Percentiles rank a stretch among this genome's conserved stretches.
These are phyloP conservation scores for Penicillium digitatum DNA, from an alignment of 2,329 filamentous ascomycete species.

Conservation along the genomic window DNA sequence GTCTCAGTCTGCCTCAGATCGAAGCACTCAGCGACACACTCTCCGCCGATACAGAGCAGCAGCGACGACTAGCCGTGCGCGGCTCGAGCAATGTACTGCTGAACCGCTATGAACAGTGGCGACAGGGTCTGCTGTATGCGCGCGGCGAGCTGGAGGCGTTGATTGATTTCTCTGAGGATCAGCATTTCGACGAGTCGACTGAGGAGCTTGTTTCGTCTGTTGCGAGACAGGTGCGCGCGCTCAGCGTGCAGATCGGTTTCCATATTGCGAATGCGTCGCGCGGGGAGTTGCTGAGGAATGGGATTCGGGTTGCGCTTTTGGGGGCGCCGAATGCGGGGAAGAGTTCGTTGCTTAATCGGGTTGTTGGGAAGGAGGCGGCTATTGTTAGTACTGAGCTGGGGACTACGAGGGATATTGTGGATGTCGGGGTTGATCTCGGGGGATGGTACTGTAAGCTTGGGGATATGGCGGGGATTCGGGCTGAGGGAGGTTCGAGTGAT, in stretches of 20 bases:
- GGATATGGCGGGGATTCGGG: slow-evolving; percentile 85
- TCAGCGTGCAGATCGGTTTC: slow-evolving; percentile 60
- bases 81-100: slow-evolving; percentile 69
- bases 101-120: slow-evolving; percentile 77
- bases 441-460: slow-evolving; percentile 92
- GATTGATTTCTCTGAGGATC: slow-evolving; percentile 96
- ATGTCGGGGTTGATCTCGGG: slow-evolving; percentile 81
- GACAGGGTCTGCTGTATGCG: slow-evolving; percentile 69
- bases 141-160: slow-evolving; percentile 89
- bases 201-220: slow-evolving; percentile 67
- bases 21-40: slow-evolving; percentile 61
- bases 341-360: slow-evolving; percentile 83
- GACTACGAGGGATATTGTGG: slow-evolving; percentile 89
- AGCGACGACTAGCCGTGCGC: slow-evolving; percentile 78
- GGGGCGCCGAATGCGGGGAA: slow-evolving; percentile 94
- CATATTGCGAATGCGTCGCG: slow-evolving; percentile 75
- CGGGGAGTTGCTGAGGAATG: slow-evolving; percentile 77
- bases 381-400: slow-evolving; percentile 92
- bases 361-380: slow-evolving; percentile 88
- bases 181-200: slow-evolving; percentile 90
- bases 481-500: slow-evolving; percentile 23
- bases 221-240: slow-evolving; percentile 56
- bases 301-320: slow-evolving; percentile 79
- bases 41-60: slow-evolving; percentile 77
- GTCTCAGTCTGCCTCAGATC: slow-evolving; percentile 80